Evolutionary conservation across 352 stramenopile species (phyloP).

Genomic region (Globisporangium radiosum): DNA sequence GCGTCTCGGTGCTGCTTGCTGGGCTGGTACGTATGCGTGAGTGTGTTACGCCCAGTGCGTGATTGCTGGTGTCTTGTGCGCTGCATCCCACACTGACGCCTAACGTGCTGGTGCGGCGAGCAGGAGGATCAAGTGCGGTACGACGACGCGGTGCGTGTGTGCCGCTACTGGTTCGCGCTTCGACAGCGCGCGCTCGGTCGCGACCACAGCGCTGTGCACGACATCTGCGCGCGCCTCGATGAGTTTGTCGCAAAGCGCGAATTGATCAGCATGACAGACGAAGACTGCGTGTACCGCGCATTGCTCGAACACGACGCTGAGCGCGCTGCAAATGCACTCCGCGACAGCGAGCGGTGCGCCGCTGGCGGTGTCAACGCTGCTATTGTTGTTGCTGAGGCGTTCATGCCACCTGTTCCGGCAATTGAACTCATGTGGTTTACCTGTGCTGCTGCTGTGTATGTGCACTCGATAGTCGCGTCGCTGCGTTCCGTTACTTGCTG

Average conservation of each 20-base stretch:
- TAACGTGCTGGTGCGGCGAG: not conserved
- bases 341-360: slow-evolving; percentile 26
- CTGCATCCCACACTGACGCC: not conserved
- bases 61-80: not conserved
- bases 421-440: not conserved
- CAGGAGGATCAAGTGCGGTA: slow-evolving; percentile 20
- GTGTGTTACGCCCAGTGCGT: no score
- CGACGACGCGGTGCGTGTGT: slow-evolving; percentile 19
- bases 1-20: slow-evolving; percentile 29
- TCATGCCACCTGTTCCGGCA: no score
- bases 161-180: slow-evolving; percentile 16
- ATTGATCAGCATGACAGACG: slow-evolving; percentile 19
- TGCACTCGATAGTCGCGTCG: slow-evolving; percentile 19
- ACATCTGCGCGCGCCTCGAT: slow-evolving; percentile 20
- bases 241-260: slow-evolving; percentile 35
- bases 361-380: not conserved
- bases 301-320: slow-evolving; percentile 17
- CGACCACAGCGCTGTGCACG: slow-evolving; percentile 13
- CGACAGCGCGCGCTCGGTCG: slow-evolving; percentile 5
- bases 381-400: no score
- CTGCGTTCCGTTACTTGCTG: slow-evolving; percentile 28
- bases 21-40: slow-evolving; percentile 26
- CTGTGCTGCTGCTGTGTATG: not conserved
- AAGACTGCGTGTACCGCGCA: slow-evolving; percentile 26
- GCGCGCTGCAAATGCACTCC: slow-evolving; percentile 13